Percentiles rank a stretch among this genome's conserved stretches.
These are phyloP conservation scores for Labyrinthula sp. DNA, from an alignment of 352 stramenopile species.

Conservation along the genomic window DNA sequence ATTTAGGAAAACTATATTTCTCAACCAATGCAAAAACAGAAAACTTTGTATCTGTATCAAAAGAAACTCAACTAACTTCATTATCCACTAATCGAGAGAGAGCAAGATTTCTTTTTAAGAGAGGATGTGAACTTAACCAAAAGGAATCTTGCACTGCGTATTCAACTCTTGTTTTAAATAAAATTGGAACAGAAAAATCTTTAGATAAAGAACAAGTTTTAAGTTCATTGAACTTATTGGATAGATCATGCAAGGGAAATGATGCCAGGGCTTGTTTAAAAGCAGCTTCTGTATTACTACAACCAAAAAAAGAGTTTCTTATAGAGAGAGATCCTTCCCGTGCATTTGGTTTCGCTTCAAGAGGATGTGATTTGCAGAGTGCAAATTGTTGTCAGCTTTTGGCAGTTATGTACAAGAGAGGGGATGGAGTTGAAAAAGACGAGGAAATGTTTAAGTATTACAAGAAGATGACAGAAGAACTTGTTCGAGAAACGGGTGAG, in stretches of 20 bases:
- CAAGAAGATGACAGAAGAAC: slow-evolving; percentile 10
- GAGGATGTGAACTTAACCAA: slow-evolving; percentile 8
- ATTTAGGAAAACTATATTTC: slow-evolving; percentile 22
- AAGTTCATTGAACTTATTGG: no score
- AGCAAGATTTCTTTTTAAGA: slow-evolving; percentile 16
- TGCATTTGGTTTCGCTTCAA: slow-evolving; percentile 4
- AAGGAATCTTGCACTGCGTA: slow-evolving; percentile 3
- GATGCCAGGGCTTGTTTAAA: slow-evolving; percentile 18
- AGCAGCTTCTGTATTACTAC: slow-evolving; percentile 12
- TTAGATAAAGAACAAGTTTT: slow-evolving; percentile 8
- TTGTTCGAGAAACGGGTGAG: slow-evolving; percentile 10
- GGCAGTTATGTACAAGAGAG: slow-evolving; percentile 27
- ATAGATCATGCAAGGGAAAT: slow-evolving; percentile 20
- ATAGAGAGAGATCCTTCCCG: slow-evolving; percentile 4
- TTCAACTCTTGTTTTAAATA: slow-evolving; percentile 4
- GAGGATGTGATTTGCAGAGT: slow-evolving; percentile 19
- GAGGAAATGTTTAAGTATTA: slow-evolving; percentile 12
- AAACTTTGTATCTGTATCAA: no score
- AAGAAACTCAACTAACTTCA: slow-evolving; percentile 2
- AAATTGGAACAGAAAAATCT: slow-evolving; percentile 18
- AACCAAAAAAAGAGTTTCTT: slow-evolving; percentile 11
- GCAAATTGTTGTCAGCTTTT: slow-evolving; percentile 22
- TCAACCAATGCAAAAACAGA: no score
- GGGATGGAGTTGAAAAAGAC: slow-evolving; percentile 21
- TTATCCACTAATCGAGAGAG: slow-evolving; percentile 8